Evolutionary conservation across 331 rosid species (phyloP).

Genomic region (Rhamnella rubrinervis): DNA sequence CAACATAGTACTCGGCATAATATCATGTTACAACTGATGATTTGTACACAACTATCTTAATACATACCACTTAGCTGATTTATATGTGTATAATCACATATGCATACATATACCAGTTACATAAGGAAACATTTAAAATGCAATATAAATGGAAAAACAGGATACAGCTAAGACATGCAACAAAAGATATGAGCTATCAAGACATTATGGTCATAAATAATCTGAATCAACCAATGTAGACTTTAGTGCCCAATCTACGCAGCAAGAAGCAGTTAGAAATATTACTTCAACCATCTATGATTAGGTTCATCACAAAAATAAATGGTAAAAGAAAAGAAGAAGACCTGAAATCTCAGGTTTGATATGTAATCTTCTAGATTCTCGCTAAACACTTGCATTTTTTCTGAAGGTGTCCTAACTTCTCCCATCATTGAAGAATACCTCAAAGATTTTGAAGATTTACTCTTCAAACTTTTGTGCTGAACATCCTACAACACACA

Average conservation of each 20-base stretch:
- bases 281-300: no score
- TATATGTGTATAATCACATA: no score
- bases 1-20: not conserved
- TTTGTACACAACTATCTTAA: no score
- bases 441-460: not conserved
- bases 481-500: conserved; percentile 19
- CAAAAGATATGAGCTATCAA: not conserved
- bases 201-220: not conserved
- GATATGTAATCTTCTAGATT: conserved; percentile 13
- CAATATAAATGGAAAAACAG: not conserved
- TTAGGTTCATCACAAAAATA: not conserved
- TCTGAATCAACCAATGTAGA: not conserved
- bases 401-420: not conserved
- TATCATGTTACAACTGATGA: no score
- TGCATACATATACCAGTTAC: no score
- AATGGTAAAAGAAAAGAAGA: not conserved
- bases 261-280: no score
- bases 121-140: not conserved
- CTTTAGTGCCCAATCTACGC: no score
- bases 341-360: conserved; percentile 26
- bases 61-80: not conserved
- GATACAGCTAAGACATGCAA: not conserved
- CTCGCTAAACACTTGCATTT: not conserved
- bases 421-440: not conserved
- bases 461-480: not conserved